Conservation (phyloP, 495 filamentous ascomycete genomes). For the Venustampulla echinocandica region DNA sequence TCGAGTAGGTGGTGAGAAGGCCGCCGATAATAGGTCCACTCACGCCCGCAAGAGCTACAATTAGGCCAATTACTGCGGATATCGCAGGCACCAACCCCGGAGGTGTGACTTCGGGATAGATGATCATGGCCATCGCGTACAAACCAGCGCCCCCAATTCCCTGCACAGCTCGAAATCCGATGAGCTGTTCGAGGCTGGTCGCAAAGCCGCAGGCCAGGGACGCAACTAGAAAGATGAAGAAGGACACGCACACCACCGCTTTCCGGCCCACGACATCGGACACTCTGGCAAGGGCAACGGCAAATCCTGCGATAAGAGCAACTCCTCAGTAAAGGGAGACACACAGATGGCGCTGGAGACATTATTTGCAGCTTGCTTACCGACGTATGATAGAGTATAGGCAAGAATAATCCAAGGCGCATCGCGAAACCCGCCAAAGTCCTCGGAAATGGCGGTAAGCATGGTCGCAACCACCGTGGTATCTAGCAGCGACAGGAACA, state of each 20-base stretch:
- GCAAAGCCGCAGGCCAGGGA: slow-evolving; percentile 42
- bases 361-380: slow-evolving; percentile 1
- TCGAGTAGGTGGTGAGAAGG: slow-evolving; percentile 31
- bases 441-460: neutral
- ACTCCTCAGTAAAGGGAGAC: slow-evolving; percentile 2
- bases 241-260: slow-evolving; percentile 33
- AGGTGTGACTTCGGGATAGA: slow-evolving; percentile 41
- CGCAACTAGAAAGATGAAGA: slow-evolving; percentile 40
- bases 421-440: neutral
- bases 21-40: slow-evolving; percentile 37
- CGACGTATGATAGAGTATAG: slow-evolving; percentile 36
- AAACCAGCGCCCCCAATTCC: slow-evolving; percentile 32
- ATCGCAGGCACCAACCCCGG: slow-evolving; percentile 26
- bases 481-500: neutral
- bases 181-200: slow-evolving; percentile 34
- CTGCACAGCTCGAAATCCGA: slow-evolving; percentile 30
- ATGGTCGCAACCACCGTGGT: neutral
- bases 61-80: slow-evolving; percentile 25
- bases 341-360: neutral
- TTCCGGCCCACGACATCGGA: slow-evolving; percentile 45
- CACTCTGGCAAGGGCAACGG: slow-evolving; percentile 37
- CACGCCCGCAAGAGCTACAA: slow-evolving; percentile 27
- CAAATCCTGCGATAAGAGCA: neutral
- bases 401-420: slow-evolving; percentile 35
- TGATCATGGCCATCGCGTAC: slow-evolving; percentile 41